These are phyloP conservation scores for Keithomyces neogunnii DNA, from an alignment of 2,329 filamentous ascomycete genomes.

Conservation along the genomic window DNA sequence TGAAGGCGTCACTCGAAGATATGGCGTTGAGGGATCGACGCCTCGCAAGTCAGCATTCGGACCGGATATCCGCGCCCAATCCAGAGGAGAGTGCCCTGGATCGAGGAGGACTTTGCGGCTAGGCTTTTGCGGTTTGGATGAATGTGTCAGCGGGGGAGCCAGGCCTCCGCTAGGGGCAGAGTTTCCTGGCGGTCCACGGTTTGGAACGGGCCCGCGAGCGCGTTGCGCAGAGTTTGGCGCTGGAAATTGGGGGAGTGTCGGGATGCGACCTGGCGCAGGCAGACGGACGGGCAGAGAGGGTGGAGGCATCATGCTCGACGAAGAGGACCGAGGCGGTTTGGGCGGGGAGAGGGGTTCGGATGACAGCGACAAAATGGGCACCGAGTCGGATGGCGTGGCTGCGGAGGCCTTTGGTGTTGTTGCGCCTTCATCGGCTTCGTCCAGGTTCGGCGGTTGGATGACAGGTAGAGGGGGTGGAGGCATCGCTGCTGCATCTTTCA, in stretches of 20 bases:
- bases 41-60: conserved; percentile 61
- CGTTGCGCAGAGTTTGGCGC: conserved; percentile 44
- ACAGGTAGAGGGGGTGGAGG: conserved; percentile 26
- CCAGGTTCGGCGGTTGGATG: conserved; percentile 16
- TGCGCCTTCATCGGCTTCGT: conserved; percentile 27
- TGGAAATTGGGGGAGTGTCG: conserved; percentile 37
- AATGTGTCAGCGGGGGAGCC: conserved; percentile 47
- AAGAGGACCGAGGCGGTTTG: background rate
- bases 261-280: conserved; percentile 20
- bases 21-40: conserved; percentile 39
- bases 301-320: conserved; percentile 22
- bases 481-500: conserved; percentile 29
- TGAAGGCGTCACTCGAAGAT: conserved; percentile 72
- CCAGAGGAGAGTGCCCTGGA: conserved; percentile 89
- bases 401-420: conserved; percentile 43
- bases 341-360: conserved; percentile 10
- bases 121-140: conserved; percentile 42
- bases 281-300: conserved; percentile 17
- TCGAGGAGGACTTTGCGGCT: conserved; percentile 68
- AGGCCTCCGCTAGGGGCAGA: conserved; percentile 33
- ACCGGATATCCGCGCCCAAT: conserved; percentile 78
- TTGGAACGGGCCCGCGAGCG: conserved; percentile 32
- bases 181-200: conserved; percentile 24
- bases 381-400: conserved; percentile 14
- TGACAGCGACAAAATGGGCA: conserved; percentile 39